phyloP scores from a whole-genome alignment of 345 rosid genomes.

The Noccaea bulbosa region DNA sequence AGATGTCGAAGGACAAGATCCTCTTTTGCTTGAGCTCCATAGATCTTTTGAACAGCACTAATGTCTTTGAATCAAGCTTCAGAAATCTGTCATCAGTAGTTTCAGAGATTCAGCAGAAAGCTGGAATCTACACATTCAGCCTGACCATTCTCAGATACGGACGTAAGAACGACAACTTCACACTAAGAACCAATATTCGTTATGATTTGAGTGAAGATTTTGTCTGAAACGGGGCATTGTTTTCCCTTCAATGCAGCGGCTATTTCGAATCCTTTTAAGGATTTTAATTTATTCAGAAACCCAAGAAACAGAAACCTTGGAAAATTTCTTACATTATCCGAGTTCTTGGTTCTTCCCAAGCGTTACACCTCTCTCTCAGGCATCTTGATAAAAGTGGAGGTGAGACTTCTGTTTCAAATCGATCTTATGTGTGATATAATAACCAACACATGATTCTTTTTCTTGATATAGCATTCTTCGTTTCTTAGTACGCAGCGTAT shows the following conservation, averaged over 20 bases:
- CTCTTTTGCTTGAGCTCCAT: conserved; percentile 55
- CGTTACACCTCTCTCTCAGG: conserved; percentile 64
- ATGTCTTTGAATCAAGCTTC: conserved; percentile 40
- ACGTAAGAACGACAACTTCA: conserved; percentile 20
- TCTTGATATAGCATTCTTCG: conserved; percentile 18
- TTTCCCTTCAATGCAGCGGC: conserved; percentile 52
- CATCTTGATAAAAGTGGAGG: conserved; percentile 85
- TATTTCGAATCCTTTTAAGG: conserved; percentile 52
- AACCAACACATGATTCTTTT: background rate
- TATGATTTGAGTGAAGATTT: background rate
- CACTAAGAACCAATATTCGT: conserved; percentile 9
- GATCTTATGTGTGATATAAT: background rate
- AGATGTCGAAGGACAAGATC: conserved; percentile 46
- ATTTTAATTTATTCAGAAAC: conserved; percentile 52
- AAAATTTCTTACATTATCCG: conserved; percentile 54
- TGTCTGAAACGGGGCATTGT: conserved; percentile 17
- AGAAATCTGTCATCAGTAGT: conserved; percentile 42
- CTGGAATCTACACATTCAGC: conserved; percentile 50
- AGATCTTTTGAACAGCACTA: conserved; percentile 47
- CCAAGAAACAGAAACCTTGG: conserved; percentile 59
- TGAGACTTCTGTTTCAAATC: conserved; percentile 46
- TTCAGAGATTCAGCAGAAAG: conserved; percentile 39
- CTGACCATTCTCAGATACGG: conserved; percentile 49
- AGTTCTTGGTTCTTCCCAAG: conserved; percentile 66
- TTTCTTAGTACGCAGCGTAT: conserved; percentile 70